These are phyloP conservation scores for Botrytis aclada DNA, from an alignment of 2,329 filamentous ascomycete species.

Conservation along the genomic window DNA sequence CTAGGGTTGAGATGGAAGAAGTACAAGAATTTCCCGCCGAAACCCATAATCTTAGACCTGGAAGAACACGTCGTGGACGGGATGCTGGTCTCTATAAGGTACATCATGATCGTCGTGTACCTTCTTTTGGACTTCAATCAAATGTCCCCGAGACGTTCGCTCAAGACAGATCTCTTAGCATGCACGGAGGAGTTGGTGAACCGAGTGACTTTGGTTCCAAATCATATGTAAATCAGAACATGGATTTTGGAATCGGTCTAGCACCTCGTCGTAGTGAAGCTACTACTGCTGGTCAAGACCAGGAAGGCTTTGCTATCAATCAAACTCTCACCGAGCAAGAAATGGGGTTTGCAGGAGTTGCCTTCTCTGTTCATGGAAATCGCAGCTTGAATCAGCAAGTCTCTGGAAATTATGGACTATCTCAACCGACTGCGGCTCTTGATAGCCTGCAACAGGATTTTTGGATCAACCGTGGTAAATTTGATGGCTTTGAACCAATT, in stretches of 20 bases:
- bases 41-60: fast-evolving
- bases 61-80: not conserved
- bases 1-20: not conserved
- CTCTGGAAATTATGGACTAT: not conserved
- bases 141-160: not conserved
- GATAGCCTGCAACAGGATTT: not conserved
- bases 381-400: not conserved
- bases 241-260: not conserved
- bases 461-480: not conserved
- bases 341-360: too few species aligned
- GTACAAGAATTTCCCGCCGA: not conserved
- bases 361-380: too few species aligned
- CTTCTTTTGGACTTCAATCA: not conserved
- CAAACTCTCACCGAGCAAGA: not conserved
- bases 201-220: not conserved
- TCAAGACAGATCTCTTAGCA: not conserved
- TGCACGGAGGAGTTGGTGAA: too few species aligned
- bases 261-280: too few species aligned
- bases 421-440: not conserved
- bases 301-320: fast-evolving
- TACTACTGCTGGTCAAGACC: not conserved
- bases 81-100: not conserved
- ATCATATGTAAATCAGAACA: not conserved
- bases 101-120: not conserved
- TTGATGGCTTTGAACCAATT: not conserved